Percentiles rank a stretch among this genome's conserved stretches.
Evolutionary conservation across 345 rosid genomes (phyloP).

Genomic region (Brassica carinata): DNA sequence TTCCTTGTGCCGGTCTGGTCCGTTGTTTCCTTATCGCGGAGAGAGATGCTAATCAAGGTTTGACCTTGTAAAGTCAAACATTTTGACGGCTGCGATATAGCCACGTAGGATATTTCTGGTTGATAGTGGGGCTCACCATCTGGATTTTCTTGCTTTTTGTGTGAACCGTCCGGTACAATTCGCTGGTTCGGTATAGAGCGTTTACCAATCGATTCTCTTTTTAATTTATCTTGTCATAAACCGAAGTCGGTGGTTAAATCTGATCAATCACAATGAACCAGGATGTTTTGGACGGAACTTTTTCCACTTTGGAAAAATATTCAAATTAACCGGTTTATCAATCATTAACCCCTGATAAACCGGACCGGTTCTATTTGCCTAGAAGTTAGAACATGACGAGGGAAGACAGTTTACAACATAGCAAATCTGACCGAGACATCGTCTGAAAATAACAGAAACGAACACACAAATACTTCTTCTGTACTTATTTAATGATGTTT

Average conservation of each 20-base stretch:
- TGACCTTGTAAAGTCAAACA: slow-evolving; percentile 20
- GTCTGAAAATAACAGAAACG: slow-evolving; percentile 2
- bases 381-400: background rate
- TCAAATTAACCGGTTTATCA: background rate
- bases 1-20: slow-evolving; percentile 8
- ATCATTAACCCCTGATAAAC: background rate
- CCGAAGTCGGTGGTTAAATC: background rate
- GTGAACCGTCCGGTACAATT: background rate
- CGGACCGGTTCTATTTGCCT: background rate
- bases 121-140: slow-evolving; percentile 34
- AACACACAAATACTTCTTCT: background rate
- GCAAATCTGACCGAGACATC: background rate
- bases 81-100: slow-evolving; percentile 20
- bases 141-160: slow-evolving; percentile 8
- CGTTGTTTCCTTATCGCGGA: slow-evolving; percentile 39
- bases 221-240: background rate
- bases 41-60: slow-evolving; percentile 26
- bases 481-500: background rate
- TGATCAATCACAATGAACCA: background rate
- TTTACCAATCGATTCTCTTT: background rate
- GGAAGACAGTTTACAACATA: background rate
- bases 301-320: background rate
- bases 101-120: slow-evolving; percentile 33
- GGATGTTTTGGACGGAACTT: background rate
- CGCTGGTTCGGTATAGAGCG: background rate